Base-by-base conservation (phyloP, 345 rosid genomes). In the Noccaea bulbosa region DNA sequence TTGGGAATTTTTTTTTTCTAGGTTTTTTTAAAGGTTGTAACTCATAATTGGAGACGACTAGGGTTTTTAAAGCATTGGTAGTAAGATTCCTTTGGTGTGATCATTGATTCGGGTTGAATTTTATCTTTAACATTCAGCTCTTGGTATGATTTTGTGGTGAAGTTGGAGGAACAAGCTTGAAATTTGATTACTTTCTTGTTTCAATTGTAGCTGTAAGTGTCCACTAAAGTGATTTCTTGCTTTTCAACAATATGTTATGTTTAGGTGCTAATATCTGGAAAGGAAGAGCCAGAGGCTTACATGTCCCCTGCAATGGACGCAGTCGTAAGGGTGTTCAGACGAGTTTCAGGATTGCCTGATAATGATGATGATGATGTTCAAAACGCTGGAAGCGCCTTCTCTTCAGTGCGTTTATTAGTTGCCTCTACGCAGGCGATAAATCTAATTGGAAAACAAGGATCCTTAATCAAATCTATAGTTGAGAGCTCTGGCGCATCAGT, bases 361-460 rank as follows among this genome's bases (percentile, higher is more conserved):
- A 74, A 65, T 22, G 78, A 77, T 11, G 87, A 78, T 10, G 85
- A 77, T 46, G 83, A 77, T 44, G 53, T 44, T 52, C 59, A 38
- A 24, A 67, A 77, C 63, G 76, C 84, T 59, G 81, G 70, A 30
- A 75, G 54, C 78, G 84, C 80, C 16, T 83, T 85, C 83, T 86
- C 77, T 75, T 89, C 95, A 11, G 70, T 86, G 15, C 79, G 85
- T 68, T 77, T 91, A 46, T 62, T 94, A 85, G 96, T 88, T 72
- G 89, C 97, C 8, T 86, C 91, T 35, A 78, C 93, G 0, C 99
- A 94, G 71, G 99, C 96, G 1, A 91, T 89, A 6, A 88, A 83
- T 79, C 81, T 94, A 39, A 94, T 94, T 34, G 98, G 99, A 44
- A 94, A 89, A 77, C 98, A 94, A 65, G 99, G 98, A 8, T 89